Evolutionary conservation across 2,329 filamentous ascomycete genomes (phyloP), one percentile per base, ranked within the genome.

Genomic region (Elsinoe batatas): DNA sequence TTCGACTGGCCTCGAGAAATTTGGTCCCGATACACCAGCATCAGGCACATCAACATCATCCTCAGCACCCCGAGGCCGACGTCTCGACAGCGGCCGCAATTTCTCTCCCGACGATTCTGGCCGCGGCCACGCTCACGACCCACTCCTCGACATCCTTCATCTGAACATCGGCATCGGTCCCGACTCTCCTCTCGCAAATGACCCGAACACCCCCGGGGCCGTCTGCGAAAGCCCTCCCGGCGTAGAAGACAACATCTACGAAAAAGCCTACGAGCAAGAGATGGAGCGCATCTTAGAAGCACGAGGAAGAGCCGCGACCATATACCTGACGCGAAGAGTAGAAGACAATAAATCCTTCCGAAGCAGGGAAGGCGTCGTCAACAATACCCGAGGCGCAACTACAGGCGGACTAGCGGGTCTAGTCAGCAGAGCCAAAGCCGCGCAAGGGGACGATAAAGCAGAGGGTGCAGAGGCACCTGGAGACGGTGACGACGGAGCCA

Each of bases 191-290:
- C 56, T 58, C 26, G 8, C 54, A 20, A 56, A 59, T 43, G 75
- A 78, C 2, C 74, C 74, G 15, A 63, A 67, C n/a, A 61, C 68
- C 5, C 56, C 61, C 12, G 66, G 70, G 20, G 62, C 85, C 3
- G 83, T 95, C 38, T 88, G 87, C 30, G 90, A 95, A 69, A 94
- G 88, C 1, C 91, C 91, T 2, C 85, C 85, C 0, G 85, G 84
- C 1, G 87, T 88, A 5, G 89, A 94, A 58, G 88, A 88, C 63
- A 84, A 93, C 65, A 85, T 97, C 57, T 96, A 95, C 68, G 88
- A 95, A 68, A 82, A 80, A 0, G 91, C 91, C 0, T 96, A 95
- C 67, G 82, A 88, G 64, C 81, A 87, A 58, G 88, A 96, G 71
- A 80, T 93, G 26, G 79, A 85, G 57, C 79, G 84, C 13, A 91